Conservation (phyloP, 2,329 filamentous ascomycete genomes). For the Rhytidhysteron rufulum region DNA sequence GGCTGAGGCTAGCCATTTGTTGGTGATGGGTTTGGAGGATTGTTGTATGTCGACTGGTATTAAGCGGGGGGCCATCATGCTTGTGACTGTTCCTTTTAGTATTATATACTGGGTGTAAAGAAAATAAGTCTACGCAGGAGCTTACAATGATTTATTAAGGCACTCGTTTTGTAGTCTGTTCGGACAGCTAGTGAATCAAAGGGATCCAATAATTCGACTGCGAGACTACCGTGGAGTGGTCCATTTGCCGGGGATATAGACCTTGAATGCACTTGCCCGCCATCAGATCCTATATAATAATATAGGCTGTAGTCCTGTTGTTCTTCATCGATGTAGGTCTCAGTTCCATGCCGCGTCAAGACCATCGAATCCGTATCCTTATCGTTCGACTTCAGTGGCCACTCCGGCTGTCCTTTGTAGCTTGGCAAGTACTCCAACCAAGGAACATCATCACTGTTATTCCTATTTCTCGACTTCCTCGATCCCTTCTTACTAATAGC, state of each 20-base stretch:
- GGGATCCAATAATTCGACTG: slow-evolving; percentile 13
- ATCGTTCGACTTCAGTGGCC: background rate
- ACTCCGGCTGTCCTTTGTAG: background rate
- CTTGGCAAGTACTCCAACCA: slow-evolving; percentile 1
- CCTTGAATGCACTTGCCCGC: slow-evolving; percentile 8
- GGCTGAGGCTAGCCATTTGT: slow-evolving; percentile 22
- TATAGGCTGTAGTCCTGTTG: slow-evolving; percentile 12
- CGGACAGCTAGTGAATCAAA: slow-evolving; percentile 24
- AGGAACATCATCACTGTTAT: slow-evolving; percentile 8
- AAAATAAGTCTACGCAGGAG: background rate
- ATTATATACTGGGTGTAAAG: slow-evolving; percentile 7
- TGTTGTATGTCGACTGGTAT: slow-evolving; percentile 25
- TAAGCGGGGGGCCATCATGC: slow-evolving; percentile 15
- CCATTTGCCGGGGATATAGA: background rate
- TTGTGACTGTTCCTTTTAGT: slow-evolving; percentile 14
- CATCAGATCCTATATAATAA: slow-evolving; percentile 10
- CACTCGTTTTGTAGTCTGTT: slow-evolving; percentile 14
- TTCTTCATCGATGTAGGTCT: slow-evolving; percentile 13
- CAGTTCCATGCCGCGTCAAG: slow-evolving; percentile 9
- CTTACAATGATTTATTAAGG: slow-evolving; percentile 27
- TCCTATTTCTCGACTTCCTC: slow-evolving; percentile 8
- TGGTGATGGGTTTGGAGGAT: slow-evolving; percentile 13
- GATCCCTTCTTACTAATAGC: background rate
- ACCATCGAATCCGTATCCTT: background rate
- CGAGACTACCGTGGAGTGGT: slow-evolving; percentile 8